Base-by-base conservation (phyloP, 2,329 filamentous ascomycete genomes). In the Aureobasidium mangrovei region DNA sequence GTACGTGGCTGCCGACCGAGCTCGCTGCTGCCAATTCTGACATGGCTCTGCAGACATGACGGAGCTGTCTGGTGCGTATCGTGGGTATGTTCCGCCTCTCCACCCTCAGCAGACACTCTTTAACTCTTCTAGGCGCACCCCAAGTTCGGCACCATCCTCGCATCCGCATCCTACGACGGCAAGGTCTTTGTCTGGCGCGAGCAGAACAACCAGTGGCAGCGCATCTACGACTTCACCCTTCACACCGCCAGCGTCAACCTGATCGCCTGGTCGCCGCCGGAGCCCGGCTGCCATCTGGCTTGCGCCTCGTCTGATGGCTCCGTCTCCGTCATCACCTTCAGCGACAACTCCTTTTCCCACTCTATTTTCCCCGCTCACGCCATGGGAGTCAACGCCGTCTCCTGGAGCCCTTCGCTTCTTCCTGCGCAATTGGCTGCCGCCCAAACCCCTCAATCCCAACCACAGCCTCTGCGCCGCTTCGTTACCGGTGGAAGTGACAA, bases 161-260 rank as follows among this genome's bases (percentile, higher is more conserved):
- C 93, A 54, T 95, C 89, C 59, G 88, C 90, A 49, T 89, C 88
- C 61, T 98, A 96, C 75, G 93, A 98, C 72, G 93, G 91, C 72
- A 95, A 95, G 73, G 91, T 98, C 61, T 84, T 97, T 70, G 95
- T 98, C 78, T 98, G 91, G 90, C 89, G 91, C 70, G 93, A 98
- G 73, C 85, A 91, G 70, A 64, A 62, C 59, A 60, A 62, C 56
- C 64, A 68, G 57, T 77, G 74, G 74, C 86, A 90, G 65, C 84
- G 86, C 68, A 89, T 96, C 70, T 95, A 93, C 75, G 89, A 95
- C 66, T 95, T 94, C 68, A 85, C 87, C 59, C 81, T 91, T 53
- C 91, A 97, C 82, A 95, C 91, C 70, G 91, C 91, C 47, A 93
- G 86, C 49, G 93, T 98, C 65, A 98, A 98, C 76, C 88, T 94